These are phyloP conservation scores for Hypoxylon cercidicola DNA, from an alignment of 495 filamentous ascomycete genomes.

Conservation along the genomic window DNA sequence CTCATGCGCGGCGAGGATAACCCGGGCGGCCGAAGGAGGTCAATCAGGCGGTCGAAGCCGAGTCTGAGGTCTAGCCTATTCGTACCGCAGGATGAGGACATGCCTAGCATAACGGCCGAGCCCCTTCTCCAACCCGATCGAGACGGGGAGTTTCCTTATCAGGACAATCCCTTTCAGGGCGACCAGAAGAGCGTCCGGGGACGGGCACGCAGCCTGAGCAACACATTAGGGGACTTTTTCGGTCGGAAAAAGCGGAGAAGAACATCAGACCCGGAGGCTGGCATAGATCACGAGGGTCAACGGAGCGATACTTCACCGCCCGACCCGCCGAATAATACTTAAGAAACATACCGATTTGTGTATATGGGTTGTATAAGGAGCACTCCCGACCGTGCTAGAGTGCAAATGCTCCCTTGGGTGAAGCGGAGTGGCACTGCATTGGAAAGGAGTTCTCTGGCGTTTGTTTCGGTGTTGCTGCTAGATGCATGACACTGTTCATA, in stretches of 20 bases:
- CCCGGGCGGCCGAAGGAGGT: conserved; percentile 41
- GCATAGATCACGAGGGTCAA: conserved; percentile 18
- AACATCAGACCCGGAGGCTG: conserved; percentile 37
- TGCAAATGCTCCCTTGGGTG: conserved; percentile 15
- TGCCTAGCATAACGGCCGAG: conserved; percentile 20
- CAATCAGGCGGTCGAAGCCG: conserved; percentile 46
- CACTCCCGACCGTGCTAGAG: conserved; percentile 11
- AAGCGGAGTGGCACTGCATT: conserved; percentile 31
- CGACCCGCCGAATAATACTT: conserved; percentile 12
- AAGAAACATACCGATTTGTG: not conserved
- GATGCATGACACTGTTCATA: conserved; percentile 32
- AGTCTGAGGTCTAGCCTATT: conserved; percentile 56
- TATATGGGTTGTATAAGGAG: conserved; percentile 1
- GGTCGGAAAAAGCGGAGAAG: conserved; percentile 41
- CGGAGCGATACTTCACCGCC: conserved; percentile 10
- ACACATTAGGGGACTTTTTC: conserved; percentile 60
- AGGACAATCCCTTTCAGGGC: conserved; percentile 29
- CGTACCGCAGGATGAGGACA: conserved; percentile 49
- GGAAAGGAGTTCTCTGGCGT: conserved; percentile 37
- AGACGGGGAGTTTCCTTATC: conserved; percentile 32
- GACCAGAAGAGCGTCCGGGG: conserved; percentile 40
- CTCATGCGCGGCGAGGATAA: conserved; percentile 52
- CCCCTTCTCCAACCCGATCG: conserved; percentile 27
- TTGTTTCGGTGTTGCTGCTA: conserved; percentile 24
- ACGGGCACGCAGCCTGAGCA: conserved; percentile 61